Conservation (phyloP, 129 eudicot genomes). For the Pseudognaphalium luteoalbum region DNA sequence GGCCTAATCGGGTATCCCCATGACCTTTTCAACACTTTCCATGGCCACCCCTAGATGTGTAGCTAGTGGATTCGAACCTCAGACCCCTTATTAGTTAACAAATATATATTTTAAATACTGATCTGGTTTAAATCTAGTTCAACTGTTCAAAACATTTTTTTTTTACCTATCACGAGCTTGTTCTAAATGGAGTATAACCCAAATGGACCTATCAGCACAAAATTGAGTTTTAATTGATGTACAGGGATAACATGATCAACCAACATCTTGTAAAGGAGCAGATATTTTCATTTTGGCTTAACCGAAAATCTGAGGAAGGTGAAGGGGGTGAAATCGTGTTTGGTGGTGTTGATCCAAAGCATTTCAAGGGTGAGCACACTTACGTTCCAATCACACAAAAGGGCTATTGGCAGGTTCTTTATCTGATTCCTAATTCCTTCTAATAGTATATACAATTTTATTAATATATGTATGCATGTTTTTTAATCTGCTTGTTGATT, state of each 20-base stretch:
- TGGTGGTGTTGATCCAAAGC: too few relatives aligned
- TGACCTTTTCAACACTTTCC: background rate
- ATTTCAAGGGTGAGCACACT: too few relatives aligned
- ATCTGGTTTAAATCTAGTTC: too few relatives aligned
- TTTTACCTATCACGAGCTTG: too few relatives aligned
- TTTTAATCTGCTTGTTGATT: background rate
- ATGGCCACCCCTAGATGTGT: background rate
- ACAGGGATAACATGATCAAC: conserved; percentile 65
- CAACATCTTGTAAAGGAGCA: conserved; percentile 68
- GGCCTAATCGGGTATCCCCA: too few relatives aligned
- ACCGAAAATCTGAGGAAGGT: conserved; percentile 41
- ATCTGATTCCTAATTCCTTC: background rate
- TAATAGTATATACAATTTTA: background rate
- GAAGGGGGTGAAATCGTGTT: conserved; percentile 86
- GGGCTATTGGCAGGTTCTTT: background rate
- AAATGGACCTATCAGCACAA: too few relatives aligned
- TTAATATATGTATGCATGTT: background rate
- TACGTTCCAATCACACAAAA: too few relatives aligned
- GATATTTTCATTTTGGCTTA: conserved; percentile 84
- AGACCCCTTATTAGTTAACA: background rate
- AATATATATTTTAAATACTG: too few relatives aligned
- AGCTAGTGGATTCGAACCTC: background rate
- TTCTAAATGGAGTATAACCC: too few relatives aligned
- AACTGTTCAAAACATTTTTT: too few relatives aligned
- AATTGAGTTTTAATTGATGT: background rate